These are phyloP conservation scores for Pythium myriotylum DNA, from an alignment of 352 stramenopile genomes.

Conservation along the genomic window DNA sequence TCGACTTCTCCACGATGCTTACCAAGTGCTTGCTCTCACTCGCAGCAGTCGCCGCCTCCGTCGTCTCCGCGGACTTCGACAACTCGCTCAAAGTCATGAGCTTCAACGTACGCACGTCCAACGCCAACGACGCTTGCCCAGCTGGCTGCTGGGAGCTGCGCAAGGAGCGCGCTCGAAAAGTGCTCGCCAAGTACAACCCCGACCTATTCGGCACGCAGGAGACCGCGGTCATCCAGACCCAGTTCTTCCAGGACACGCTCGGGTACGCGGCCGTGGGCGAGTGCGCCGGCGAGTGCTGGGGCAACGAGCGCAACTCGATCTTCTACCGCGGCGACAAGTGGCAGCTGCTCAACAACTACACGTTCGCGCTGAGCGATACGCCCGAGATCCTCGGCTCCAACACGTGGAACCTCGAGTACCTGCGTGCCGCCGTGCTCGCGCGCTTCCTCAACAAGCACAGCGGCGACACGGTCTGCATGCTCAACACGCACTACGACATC, in stretches of 20 bases:
- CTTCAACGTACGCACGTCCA: slow-evolving; percentile 73
- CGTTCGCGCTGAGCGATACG: slow-evolving; percentile 73
- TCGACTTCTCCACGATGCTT: too few relatives aligned
- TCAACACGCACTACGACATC: slow-evolving; percentile 85
- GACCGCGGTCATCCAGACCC: slow-evolving; percentile 52
- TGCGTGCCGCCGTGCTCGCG: slow-evolving; percentile 54
- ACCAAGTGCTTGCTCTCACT: too few relatives aligned
- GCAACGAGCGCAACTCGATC: slow-evolving; percentile 71
- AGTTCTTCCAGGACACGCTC: slow-evolving; percentile 50
- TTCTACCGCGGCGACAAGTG: slow-evolving; percentile 56
- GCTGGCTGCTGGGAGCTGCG: slow-evolving; percentile 65
- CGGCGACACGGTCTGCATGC: slow-evolving; percentile 51
- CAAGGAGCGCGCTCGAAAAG: slow-evolving; percentile 38
- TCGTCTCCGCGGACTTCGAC: too few relatives aligned
- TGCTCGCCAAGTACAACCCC: slow-evolving; percentile 51
- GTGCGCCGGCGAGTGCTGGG: slow-evolving; percentile 56
- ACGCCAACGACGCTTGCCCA: slow-evolving; percentile 62
- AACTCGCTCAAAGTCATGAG: slow-evolving; percentile 25
- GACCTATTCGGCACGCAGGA: slow-evolving; percentile 76
- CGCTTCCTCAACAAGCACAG: slow-evolving; percentile 48
- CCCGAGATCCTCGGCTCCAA: slow-evolving; percentile 59
- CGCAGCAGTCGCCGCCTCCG: too few relatives aligned
- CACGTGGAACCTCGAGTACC: slow-evolving; percentile 66
- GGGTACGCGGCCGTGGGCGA: slow-evolving; percentile 50
- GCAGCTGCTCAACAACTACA: slow-evolving; percentile 40